Percentiles rank a stretch among this genome's conserved stretches.
Evolutionary conservation across 257 asterid genomes (phyloP).

Genomic region (Salvia rosmarinus): DNA sequence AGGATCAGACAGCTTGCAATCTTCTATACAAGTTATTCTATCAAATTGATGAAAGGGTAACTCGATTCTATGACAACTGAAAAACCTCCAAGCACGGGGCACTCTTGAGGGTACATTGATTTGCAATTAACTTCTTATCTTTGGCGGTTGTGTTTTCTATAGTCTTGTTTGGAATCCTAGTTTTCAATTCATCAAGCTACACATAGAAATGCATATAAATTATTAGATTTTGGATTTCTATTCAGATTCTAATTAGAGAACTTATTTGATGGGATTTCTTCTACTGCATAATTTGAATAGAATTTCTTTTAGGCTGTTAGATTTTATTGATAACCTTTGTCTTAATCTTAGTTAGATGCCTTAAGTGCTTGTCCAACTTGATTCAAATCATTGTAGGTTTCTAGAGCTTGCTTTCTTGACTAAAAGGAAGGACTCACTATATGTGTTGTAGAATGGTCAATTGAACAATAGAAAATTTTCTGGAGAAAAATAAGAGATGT

Average conservation of each 20-base stretch:
- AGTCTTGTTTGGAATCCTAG: too few relatives aligned
- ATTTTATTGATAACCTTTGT: slow-evolving; percentile 8
- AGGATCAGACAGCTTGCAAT: slow-evolving; percentile 86
- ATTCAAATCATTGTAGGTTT: neutral
- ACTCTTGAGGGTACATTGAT: too few relatives aligned
- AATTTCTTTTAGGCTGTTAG: slow-evolving; percentile 1
- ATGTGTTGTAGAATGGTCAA: neutral
- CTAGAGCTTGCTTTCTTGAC: neutral
- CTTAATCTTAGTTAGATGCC: neutral
- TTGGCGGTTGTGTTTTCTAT: too few relatives aligned
- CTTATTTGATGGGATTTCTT: slow-evolving; percentile 1
- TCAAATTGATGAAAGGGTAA: slow-evolving; percentile 97
- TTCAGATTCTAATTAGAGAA: slow-evolving; percentile 6
- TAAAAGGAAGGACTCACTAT: neutral
- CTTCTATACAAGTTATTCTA: slow-evolving; percentile 96
- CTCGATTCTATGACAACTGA: too few relatives aligned
- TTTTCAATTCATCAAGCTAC: slow-evolving; percentile 11
- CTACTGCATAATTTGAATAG: neutral
- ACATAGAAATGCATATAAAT: slow-evolving; percentile 5
- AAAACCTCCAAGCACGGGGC: too few relatives aligned
- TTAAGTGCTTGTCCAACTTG: slow-evolving; percentile 9
- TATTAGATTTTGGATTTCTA: neutral
- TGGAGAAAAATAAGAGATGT: neutral
- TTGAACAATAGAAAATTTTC: neutral
- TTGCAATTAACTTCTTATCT: too few relatives aligned